A percentile compares a stretch with the other conserved stretches of the same genome.
These are phyloP conservation scores for Dactylellina sp. DNA, from an alignment of 2,329 filamentous ascomycete species.

Conservation along the genomic window DNA sequence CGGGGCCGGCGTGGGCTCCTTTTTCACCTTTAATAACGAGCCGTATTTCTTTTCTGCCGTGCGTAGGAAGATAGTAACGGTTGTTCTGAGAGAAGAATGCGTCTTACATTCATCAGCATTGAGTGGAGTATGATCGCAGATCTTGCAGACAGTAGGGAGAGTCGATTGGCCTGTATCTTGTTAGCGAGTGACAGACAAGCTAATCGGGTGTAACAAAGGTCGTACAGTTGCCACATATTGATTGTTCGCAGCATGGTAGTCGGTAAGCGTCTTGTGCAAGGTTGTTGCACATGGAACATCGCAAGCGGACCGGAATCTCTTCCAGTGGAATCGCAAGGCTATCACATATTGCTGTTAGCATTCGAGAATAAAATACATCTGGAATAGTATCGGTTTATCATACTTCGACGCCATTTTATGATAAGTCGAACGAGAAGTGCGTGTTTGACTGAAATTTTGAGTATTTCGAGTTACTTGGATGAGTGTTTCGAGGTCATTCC, in stretches of 20 bases:
- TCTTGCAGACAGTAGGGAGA: constrained; percentile 82
- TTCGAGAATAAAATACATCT: constrained; percentile 1
- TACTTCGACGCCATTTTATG: constrained; percentile 42
- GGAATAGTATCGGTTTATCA: background rate
- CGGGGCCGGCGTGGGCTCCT: constrained; percentile 62
- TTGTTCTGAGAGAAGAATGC: constrained; percentile 90
- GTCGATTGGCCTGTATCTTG: constrained; percentile 75
- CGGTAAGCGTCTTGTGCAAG: constrained; percentile 91
- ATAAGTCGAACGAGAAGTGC: background rate
- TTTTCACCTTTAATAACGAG: constrained; percentile 66
- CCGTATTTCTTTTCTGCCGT: constrained; percentile 91
- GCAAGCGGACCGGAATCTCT: constrained; percentile 93
- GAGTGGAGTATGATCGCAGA: constrained; percentile 91
- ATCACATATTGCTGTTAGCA: constrained; percentile 63
- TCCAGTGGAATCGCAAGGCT: constrained; percentile 77
- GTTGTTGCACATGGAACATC: constrained; percentile 92
- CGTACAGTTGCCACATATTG: constrained; percentile 90
- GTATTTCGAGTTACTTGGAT: constrained; percentile 13
- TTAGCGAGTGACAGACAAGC: constrained; percentile 39
- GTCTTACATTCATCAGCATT: constrained; percentile 86
- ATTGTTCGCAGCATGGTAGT: constrained; percentile 92
- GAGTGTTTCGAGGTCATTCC: constrained; percentile 36
- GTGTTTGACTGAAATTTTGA: constrained; percentile 6
- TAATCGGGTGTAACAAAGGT: constrained; percentile 42
- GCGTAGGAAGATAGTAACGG: constrained; percentile 88